Base-by-base conservation (phyloP, 345 rosid species). In the Limnanthes douglasii region DNA sequence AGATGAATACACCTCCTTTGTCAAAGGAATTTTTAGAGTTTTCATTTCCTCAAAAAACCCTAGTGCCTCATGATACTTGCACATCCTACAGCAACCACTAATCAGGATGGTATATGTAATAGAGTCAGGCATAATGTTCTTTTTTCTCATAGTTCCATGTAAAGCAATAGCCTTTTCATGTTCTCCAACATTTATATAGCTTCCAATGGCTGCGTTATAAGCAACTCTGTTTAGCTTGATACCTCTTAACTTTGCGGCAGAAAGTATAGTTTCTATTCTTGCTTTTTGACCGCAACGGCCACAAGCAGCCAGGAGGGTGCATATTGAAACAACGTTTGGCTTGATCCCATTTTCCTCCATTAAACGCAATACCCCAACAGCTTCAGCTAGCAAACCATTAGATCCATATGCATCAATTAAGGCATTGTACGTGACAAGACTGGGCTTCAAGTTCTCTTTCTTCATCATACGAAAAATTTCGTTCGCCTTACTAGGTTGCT, bases 391-490 rank as follows among this genome's bases (percentile, higher is more conserved):
- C 59, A 75, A 50, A 31, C 94, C 88, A 47, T 67, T 78, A 27
- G 97, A 82, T 39, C 93, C 94, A 63, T 75, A 75, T 22, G 97
- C 94, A 71, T 86, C 88, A 58, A 86, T 70, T 20, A 86, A 51
- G 2, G 97, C 94, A 55, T 83, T 86, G 60, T 68, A 86, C 37
- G 65, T 70, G 39, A 75, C 76, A 53, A 78, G 44, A 56, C 75
- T 82, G 39, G 97, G 93, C 58, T 71, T 82, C 60, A 46, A 45
- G 43, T 66, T 78, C 24, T 67, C 54, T 43, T 54, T 63, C 65
- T 64, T 86, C 81, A 82, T 82, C 78, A 61, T 54, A 31, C 61
- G 46, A 46, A 86, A 86, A 15, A 86, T 70, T 58, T 69, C 68
- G 44, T 70, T 73, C 23, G 97, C 93, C 50, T 75, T 75, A 38